Percentiles rank a stretch among this genome's conserved stretches.
phyloP scores from a whole-genome alignment of 148 eudicot genomes.

The Rhododendron ovatum region DNA sequence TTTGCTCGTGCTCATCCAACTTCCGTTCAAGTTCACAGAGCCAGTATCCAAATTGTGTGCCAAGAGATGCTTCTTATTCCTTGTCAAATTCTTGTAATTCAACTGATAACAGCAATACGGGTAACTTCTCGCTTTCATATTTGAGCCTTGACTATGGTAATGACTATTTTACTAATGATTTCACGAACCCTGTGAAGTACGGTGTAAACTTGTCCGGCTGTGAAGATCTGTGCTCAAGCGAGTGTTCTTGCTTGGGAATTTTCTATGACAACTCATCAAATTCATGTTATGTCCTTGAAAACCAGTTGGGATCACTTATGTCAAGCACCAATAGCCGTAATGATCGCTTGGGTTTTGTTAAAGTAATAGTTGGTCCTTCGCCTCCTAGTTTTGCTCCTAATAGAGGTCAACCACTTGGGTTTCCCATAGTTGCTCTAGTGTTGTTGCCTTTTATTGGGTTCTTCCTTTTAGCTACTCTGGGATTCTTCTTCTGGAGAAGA shows the following conservation, averaged over 20 bases:
- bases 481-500: conserved; percentile 22
- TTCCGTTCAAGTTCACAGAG: conserved; percentile 26
- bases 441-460: conserved; percentile 39
- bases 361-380: conserved; percentile 18
- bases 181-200: too few relatives aligned
- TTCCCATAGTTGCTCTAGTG: conserved; percentile 41
- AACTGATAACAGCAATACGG: conserved; percentile 13
- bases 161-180: conserved; percentile 3
- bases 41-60: conserved; percentile 27
- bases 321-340: conserved; percentile 8
- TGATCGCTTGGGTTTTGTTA: conserved; percentile 19
- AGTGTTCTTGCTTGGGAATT: too few relatives aligned
- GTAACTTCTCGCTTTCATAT: conserved; percentile 33
- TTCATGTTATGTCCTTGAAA: conserved; percentile 45
- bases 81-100: conserved; percentile 6
- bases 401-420: conserved; percentile 5
- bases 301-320: conserved; percentile 54
- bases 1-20: conserved; percentile 58
- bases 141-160: conserved; percentile 36
- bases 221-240: too few relatives aligned
- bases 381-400: conserved; percentile 4
- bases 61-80: conserved; percentile 35
- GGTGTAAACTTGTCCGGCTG: too few relatives aligned
- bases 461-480: conserved; percentile 14
- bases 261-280: conserved; percentile 20